Evolutionary conservation across 2,329 filamentous ascomycete species (phyloP).

Genomic region (Trichoderma gracile): DNA sequence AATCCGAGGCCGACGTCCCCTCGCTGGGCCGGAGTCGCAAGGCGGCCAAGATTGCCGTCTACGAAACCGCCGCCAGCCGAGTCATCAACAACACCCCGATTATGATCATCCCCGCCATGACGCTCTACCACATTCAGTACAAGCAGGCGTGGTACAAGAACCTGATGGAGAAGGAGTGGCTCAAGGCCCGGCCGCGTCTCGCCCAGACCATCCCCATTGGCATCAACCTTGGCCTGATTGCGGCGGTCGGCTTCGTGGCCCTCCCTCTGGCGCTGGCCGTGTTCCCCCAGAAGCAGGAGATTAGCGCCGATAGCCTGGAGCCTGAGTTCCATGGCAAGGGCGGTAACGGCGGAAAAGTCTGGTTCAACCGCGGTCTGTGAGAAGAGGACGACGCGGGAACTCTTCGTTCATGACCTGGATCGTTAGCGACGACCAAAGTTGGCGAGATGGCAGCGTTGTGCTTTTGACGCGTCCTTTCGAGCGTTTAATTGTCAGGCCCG

Average conservation of each 20-base stretch:
- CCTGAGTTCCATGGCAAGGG: constrained; percentile 81
- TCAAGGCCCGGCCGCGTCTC: constrained; percentile 73
- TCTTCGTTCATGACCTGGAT: background rate
- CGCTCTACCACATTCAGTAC: constrained; percentile 77
- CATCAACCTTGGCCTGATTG: constrained; percentile 83
- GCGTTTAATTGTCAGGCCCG: background rate
- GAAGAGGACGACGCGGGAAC: no score
- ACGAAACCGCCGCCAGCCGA: constrained; percentile 86
- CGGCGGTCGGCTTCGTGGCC: constrained; percentile 83
- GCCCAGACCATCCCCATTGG: constrained; percentile 59
- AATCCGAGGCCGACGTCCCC: constrained; percentile 63
- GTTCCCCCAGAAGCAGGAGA: constrained; percentile 87
- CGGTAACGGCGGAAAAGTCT: constrained; percentile 78
- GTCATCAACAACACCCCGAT: constrained; percentile 94
- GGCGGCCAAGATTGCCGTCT: constrained; percentile 85
- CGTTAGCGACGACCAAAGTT: background rate
- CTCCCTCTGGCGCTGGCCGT: constrained; percentile 86
- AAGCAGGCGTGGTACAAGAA: constrained; percentile 44
- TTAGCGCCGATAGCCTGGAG: constrained; percentile 75
- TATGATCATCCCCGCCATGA: constrained; percentile 90
- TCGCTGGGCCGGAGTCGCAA: constrained; percentile 84
- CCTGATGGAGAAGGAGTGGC: constrained; percentile 67
- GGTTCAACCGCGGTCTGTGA: constrained; percentile 94
- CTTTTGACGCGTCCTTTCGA: background rate
- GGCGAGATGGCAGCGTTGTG: background rate